Base-by-base conservation (phyloP, 805 yeast genomes). In the Saturnispora quitensis region DNA sequence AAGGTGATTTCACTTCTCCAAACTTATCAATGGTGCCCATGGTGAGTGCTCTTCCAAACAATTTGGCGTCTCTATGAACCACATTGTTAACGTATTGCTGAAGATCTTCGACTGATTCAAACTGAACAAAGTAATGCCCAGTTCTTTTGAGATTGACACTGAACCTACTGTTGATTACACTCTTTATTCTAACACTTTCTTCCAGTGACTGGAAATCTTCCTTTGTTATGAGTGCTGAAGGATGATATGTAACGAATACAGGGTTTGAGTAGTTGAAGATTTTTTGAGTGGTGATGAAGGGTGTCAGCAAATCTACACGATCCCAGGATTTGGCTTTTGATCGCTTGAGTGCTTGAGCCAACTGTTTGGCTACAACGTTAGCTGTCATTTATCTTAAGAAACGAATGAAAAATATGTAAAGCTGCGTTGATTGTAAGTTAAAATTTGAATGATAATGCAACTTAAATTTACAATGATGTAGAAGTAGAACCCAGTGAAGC, bases 181-280 rank as follows among this genome's bases (percentile, higher is more conserved):
- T 18, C 25, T 38, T 18, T 5, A 49, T 13, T 2, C 4, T 28
- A 5, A 25, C 20, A 13, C 34, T 10, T 2, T 22, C 17, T 15
- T 33, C 33, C 5, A 49, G 10, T 13, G 34, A 28, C 24, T 49
- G 47, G 28, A 49, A 49, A 28, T 43, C 47, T 3, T 34, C 17
- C 24, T 27, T 27, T 2, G 17, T 27, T 12, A 49, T 35, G 8
- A 27, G 13, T 8, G 9, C 35, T 28, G 31, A 34, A 6, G 51
- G 51, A 20, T 49, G 51, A 22, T 49, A 49, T 3, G 47, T 43
- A 22, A 34, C 17, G 24, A 47, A 25, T 36, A 44, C 20, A 10
- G 47, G 34, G 9, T 25, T 31, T 18, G 36, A 24, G n/a, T 44
- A 20, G 3, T 9, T 38, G 25, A 9, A 10, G 13, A 20, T 18